These are phyloP conservation scores for Spinellus fusiger DNA, from an alignment of 192 early-diverging fungal genomes.

Conservation along the genomic window DNA sequence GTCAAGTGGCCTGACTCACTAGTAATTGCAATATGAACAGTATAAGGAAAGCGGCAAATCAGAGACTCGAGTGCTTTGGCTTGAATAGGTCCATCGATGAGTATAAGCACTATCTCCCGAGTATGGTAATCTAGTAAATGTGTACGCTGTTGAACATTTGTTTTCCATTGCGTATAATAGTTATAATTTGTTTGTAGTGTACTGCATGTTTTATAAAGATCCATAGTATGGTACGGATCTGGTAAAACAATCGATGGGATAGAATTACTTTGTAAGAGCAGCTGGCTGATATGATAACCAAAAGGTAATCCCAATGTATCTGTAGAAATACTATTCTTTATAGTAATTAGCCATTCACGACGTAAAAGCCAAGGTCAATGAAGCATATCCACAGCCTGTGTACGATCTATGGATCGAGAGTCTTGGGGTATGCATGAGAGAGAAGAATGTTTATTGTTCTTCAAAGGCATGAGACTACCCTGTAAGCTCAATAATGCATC, in stretches of 20 bases:
- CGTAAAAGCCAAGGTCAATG: slow-evolving; percentile 22
- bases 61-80: slow-evolving; percentile 9
- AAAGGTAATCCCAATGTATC: slow-evolving; percentile 3
- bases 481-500: slow-evolving; percentile 35
- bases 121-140: neutral
- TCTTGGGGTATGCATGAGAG: neutral
- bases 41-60: slow-evolving; percentile 17
- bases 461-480: slow-evolving; percentile 20
- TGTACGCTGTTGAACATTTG: neutral
- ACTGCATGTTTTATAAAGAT: slow-evolving; percentile 29
- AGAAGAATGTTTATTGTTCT: neutral
- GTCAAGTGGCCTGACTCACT: neutral
- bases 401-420: neutral
- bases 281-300: slow-evolving; percentile 12
- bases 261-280: slow-evolving; percentile 15
- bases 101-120: neutral
- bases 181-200: slow-evolving; percentile 9
- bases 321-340: neutral
- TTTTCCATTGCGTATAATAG: neutral
- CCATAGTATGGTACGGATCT: slow-evolving; percentile 25
- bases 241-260: slow-evolving; percentile 38
- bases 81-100: slow-evolving; percentile 5
- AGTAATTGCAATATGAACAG: slow-evolving; percentile 8
- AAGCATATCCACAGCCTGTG: slow-evolving; percentile 18
- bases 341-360: slow-evolving; percentile 8